A percentile compares a stretch with the other conserved stretches of the same genome.
These are phyloP conservation scores for Favolaschia claudopus DNA, from an alignment of 768 basidiomycete genomes.

Conservation along the genomic window DNA sequence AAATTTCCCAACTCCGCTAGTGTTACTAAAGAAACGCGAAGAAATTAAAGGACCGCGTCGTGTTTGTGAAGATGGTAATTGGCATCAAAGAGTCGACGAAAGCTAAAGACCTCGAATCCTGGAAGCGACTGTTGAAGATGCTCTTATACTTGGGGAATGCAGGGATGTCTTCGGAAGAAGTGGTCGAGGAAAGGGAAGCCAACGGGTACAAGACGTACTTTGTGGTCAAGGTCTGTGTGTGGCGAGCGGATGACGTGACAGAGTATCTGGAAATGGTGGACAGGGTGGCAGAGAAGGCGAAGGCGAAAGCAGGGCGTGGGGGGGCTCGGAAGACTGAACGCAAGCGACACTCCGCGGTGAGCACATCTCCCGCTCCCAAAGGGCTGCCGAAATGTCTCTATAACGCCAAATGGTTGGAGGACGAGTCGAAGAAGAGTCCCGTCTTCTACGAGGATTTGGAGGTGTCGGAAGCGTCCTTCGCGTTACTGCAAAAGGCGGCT, in stretches of 20 bases:
- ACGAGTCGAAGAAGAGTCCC: not conserved
- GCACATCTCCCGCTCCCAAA: not conserved
- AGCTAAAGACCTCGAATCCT: not conserved
- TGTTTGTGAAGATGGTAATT: not conserved
- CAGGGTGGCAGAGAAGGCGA: not conserved
- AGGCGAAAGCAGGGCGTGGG: too few relatives aligned
- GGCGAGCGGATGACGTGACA: not conserved
- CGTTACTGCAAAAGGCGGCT: not conserved
- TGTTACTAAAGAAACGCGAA: not conserved
- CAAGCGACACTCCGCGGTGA: not conserved
- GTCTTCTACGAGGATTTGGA: not conserved
- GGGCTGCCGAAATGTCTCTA: not conserved
- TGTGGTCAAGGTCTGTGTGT: not conserved
- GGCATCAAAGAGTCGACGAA: not conserved
- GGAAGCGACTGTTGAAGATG: conserved; percentile 3
- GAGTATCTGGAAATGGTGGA: not conserved
- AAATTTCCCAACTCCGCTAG: too few relatives aligned
- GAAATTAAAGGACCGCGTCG: not conserved
- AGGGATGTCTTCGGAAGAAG: conserved; percentile 6
- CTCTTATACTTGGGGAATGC: not conserved
- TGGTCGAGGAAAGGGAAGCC: not conserved
- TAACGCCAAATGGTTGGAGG: not conserved
- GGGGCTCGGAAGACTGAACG: too few relatives aligned
- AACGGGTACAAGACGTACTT: too few relatives aligned
- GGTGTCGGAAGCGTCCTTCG: not conserved